These are phyloP conservation scores for Baudoinia panamericana DNA, from an alignment of 495 filamentous ascomycete species.

Conservation along the genomic window DNA sequence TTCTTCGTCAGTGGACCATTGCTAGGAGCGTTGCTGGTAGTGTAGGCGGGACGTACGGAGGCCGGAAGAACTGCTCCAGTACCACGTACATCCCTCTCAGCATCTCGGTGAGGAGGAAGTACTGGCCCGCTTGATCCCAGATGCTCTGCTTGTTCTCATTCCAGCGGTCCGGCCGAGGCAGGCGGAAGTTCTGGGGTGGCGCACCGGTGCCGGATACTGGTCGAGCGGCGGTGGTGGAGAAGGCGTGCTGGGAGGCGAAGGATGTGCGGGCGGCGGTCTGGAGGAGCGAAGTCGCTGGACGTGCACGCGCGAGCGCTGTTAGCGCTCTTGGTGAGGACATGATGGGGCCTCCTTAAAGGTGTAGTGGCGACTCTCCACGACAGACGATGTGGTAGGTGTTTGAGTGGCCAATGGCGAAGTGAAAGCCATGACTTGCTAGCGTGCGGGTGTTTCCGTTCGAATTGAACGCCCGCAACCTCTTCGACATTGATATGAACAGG, in stretches of 20 bases:
- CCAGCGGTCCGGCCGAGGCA: slow-evolving; percentile 53
- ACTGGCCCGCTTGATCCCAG: slow-evolving; percentile 72
- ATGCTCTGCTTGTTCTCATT: slow-evolving; percentile 56
- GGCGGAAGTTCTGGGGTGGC: slow-evolving; percentile 55
- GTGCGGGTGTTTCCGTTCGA: background rate
- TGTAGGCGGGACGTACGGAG: slow-evolving; percentile 48
- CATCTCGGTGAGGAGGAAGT: slow-evolving; percentile 92
- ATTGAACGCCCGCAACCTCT: background rate
- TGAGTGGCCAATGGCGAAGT: no score
- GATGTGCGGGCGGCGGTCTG: background rate
- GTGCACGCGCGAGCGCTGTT: slow-evolving; percentile 25
- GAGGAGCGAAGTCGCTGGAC: slow-evolving; percentile 8
- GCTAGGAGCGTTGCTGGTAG: background rate
- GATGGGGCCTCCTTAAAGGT: no score
- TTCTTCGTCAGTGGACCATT: background rate
- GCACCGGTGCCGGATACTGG: background rate
- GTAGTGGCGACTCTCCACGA: no score
- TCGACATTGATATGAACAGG: background rate
- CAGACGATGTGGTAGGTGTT: no score
- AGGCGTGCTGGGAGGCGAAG: slow-evolving; percentile 1
- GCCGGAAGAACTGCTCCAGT: slow-evolving; percentile 94
- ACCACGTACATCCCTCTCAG: slow-evolving; percentile 94
- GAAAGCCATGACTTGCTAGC: background rate
- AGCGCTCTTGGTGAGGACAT: slow-evolving; percentile 27
- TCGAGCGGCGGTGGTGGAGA: slow-evolving; percentile 2